A percentile compares a stretch with the other conserved stretches of the same genome.
These are phyloP conservation scores for Xylaria nigripes DNA, from an alignment of 495 filamentous ascomycete genomes.

Conservation along the genomic window DNA sequence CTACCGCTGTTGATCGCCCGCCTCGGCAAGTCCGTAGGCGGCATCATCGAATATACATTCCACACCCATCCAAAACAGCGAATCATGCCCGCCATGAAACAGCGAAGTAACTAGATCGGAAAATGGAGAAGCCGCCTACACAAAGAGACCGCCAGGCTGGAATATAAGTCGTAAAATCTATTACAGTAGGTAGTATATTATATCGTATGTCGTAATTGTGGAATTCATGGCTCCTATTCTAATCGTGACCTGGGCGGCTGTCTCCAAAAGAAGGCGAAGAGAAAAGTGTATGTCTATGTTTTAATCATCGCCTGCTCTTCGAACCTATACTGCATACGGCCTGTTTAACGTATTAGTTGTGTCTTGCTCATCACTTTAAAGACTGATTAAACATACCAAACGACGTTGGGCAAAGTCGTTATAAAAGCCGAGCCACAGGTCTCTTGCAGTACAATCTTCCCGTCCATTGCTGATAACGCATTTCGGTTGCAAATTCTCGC, in stretches of 20 bases:
- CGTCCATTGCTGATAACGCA: constrained; percentile 32
- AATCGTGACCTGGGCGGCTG: neutral
- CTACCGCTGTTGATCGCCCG: no score
- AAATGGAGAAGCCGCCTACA: neutral
- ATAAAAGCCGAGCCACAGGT: constrained; percentile 66
- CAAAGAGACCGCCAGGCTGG: neutral
- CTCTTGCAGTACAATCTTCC: constrained; percentile 52
- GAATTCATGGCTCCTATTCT: neutral
- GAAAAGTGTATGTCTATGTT: neutral
- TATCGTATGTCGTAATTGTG: constrained; percentile 7
- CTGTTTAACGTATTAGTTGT: constrained; percentile 16
- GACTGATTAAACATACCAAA: constrained; percentile 39
- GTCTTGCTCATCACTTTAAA: neutral
- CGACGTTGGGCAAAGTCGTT: constrained; percentile 55
- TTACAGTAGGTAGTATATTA: neutral
- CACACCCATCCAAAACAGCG: neutral
- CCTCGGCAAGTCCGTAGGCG: no score
- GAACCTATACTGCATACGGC: constrained; percentile 16
- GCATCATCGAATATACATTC: no score
- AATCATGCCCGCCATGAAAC: neutral
- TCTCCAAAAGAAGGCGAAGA: neutral
- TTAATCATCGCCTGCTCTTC: constrained; percentile 12
- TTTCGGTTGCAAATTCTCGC: constrained; percentile 52
- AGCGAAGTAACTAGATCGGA: neutral
- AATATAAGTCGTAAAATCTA: constrained; percentile 5